These are phyloP conservation scores for Aureobasidium leucospermi DNA, from an alignment of 2,329 filamentous ascomycete species.

Conservation along the genomic window DNA sequence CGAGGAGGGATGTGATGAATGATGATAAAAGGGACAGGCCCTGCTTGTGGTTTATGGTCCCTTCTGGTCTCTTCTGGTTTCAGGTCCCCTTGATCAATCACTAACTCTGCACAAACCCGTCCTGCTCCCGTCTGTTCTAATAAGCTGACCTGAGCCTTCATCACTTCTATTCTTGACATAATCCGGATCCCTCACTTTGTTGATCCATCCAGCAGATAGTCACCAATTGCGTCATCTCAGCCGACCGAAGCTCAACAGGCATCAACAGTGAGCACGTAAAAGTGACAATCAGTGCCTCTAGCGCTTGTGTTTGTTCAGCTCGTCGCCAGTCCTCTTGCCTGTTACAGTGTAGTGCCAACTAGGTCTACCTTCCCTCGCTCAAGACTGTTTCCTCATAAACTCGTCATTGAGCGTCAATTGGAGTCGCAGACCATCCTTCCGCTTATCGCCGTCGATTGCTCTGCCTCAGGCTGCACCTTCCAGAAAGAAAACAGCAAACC, in stretches of 20 bases:
- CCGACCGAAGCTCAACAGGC: background rate
- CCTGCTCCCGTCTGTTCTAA: background rate
- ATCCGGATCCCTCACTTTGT: background rate
- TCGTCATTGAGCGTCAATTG: background rate
- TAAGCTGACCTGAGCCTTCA: constrained; percentile 9
- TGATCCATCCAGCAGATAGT: background rate
- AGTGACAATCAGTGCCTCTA: background rate
- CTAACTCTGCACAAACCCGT: constrained; percentile 1
- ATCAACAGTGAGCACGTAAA: background rate
- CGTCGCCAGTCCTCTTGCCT: background rate
- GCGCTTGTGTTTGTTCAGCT: background rate
- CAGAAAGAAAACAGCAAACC: background rate
- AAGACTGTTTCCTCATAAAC: background rate
- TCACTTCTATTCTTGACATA: constrained; percentile 4
- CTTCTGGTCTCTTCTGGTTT: constrained; percentile 4
- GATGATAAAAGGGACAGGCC: background rate
- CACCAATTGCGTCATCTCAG: background rate
- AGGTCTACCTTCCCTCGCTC: background rate
- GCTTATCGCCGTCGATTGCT: background rate
- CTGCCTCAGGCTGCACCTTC: background rate
- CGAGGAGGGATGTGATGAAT: background rate
- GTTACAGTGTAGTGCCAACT: background rate
- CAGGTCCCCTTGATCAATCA: background rate
- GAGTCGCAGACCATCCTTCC: background rate
- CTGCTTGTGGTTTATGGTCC: background rate